Base-by-base conservation (phyloP, 140 eudicot genomes). In the Flaveria floridana region DNA sequence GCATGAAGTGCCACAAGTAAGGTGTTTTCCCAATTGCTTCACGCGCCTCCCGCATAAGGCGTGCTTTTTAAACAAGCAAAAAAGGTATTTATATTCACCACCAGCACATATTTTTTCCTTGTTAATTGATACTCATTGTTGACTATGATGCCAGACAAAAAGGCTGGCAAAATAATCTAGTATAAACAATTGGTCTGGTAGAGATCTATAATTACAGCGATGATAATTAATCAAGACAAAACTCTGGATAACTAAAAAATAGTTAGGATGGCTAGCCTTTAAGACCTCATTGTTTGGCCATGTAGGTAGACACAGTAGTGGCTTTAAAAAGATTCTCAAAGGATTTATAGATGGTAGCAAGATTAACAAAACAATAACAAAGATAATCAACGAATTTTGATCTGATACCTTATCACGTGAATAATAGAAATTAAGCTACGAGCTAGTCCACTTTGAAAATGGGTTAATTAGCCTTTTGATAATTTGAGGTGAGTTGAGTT, bases 241-340 rank as follows among this genome's bases (percentile, higher is more conserved):
- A 34, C 14, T 65, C 37, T 30, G 68, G 4, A 23, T 7, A 63
- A 30, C 20, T n/a, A 0, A n/a, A n/a, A 7, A 65, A 65, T 7
- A 23, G 3, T 65, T 47, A 64, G 21, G 25, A 37, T 37, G 14
- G 6, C 37, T 37, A 34, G 26, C 70, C 16, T 25, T 59, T 23
- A 2, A 25, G 69, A 28, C 37, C 14, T 65, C 7, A 65, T 15
- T 37, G 50, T 16, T 62, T 9, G 48, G 26, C 16, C 50, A 34
- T 37, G 70, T 15, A 65, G 15, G 68, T 26, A 61, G 42, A 61
- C 26, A 61, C 13, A 20, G 30, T 62, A 62, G 44, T 65, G 26
- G 25, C 50, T 34, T 64, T n/a, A 4, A 64, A 64, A 30, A 64
- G 6, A 34, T 64, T 26, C 42, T 12, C 68, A 26, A 62, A 26